phyloP scores from a whole-genome alignment of 202 grass and related monocot species.

The Miscanthus sacchariflorus region DNA sequence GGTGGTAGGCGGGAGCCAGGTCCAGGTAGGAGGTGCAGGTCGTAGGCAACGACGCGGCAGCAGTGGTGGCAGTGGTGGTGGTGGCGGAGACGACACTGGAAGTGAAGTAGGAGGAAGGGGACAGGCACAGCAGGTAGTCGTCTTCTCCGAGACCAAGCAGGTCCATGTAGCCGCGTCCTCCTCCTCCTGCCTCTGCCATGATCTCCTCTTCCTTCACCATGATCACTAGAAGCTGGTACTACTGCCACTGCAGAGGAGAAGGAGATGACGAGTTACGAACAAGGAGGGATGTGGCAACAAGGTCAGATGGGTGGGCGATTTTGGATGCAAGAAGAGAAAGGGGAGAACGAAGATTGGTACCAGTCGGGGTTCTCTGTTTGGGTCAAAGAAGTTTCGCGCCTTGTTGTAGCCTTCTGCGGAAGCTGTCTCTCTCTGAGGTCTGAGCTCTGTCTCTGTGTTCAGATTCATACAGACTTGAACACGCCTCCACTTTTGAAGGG shows the following conservation, averaged over 20 bases:
- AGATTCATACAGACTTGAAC: slow-evolving; percentile 41
- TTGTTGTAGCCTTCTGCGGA: slow-evolving; percentile 1
- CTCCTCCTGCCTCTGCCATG: slow-evolving; percentile 39
- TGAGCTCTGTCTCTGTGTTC: slow-evolving; percentile 32
- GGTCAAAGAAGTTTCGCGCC: slow-evolving; percentile 54
- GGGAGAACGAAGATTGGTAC: slow-evolving; percentile 30
- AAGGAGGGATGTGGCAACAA: not conserved
- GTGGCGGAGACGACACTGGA: slow-evolving; percentile 31
- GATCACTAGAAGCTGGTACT: not conserved
- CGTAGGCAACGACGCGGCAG: slow-evolving; percentile 25
- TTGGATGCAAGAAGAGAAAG: slow-evolving; percentile 29
- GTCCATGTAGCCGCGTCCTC: slow-evolving; percentile 45
- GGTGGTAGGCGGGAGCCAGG: slow-evolving; percentile 36
- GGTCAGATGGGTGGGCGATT: not conserved
- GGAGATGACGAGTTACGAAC: slow-evolving; percentile 7
- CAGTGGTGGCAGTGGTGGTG: not conserved
- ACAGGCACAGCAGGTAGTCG: slow-evolving; percentile 51
- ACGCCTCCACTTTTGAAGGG: slow-evolving; percentile 41
- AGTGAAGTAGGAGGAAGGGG: slow-evolving; percentile 52
- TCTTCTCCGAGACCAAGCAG: slow-evolving; percentile 49
- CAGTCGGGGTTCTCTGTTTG: slow-evolving; percentile 5
- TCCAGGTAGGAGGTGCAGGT: slow-evolving; percentile 44
- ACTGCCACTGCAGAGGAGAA: not conserved
- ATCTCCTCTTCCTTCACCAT: slow-evolving; percentile 62
- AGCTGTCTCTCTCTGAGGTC: slow-evolving; percentile 17